Conservation (phyloP, 345 rosid species). For the Eucalyptus urophylla region DNA sequence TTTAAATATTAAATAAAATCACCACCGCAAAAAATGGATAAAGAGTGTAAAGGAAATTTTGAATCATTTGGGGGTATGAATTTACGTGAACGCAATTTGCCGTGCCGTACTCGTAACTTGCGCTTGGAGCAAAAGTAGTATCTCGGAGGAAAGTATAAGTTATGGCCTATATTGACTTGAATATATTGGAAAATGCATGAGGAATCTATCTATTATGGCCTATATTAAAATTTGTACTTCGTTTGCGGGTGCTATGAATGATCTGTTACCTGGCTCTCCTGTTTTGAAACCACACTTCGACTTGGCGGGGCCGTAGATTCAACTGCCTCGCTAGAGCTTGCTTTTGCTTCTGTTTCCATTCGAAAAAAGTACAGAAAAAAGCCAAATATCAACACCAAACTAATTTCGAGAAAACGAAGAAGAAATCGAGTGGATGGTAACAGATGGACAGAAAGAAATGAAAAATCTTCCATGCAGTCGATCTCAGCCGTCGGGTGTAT, state of each 20-base stretch:
- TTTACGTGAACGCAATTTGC: background rate
- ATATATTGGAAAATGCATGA: background rate
- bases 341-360: constrained; percentile 61
- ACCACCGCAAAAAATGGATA: background rate
- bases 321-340: constrained; percentile 84
- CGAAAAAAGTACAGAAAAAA: background rate
- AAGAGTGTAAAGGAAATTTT: background rate
- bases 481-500: background rate
- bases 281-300: constrained; percentile 99
- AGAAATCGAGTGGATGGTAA: background rate
- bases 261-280: constrained; percentile 80
- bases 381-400: background rate
- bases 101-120: background rate
- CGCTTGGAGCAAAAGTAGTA: background rate
- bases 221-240: background rate
- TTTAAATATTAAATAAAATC: background rate
- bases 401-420: background rate
- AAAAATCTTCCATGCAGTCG: background rate
- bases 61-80: background rate
- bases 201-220: background rate
- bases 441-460: background rate
- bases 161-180: background rate
- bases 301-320: constrained; percentile 86
- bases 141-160: background rate
- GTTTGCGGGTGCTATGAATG: background rate